Percentiles rank a stretch among this genome's conserved stretches.
Conservation (phyloP, 2,329 filamentous ascomycete genomes). For the Didymella glomerata region DNA sequence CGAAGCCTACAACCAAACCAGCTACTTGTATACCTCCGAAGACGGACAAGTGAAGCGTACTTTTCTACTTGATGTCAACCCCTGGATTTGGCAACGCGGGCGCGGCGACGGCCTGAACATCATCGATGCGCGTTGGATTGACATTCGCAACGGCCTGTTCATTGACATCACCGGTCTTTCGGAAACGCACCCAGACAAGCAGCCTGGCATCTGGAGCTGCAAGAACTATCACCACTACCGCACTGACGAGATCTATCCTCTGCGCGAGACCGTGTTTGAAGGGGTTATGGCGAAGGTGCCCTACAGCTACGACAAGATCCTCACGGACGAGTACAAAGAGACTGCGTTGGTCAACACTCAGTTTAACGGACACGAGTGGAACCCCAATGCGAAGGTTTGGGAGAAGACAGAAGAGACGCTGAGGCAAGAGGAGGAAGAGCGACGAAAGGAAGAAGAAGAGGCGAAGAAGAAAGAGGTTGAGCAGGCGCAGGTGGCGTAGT, state of each 20-base stretch:
- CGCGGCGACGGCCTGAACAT: slow-evolving; percentile 76
- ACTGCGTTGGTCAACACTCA: slow-evolving; percentile 68
- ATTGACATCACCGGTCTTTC: slow-evolving; percentile 83
- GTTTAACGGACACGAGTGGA: slow-evolving; percentile 69
- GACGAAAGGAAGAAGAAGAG: slow-evolving; percentile 25
- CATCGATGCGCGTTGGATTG: slow-evolving; percentile 86
- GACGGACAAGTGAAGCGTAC: slow-evolving; percentile 54
- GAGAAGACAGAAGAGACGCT: slow-evolving; percentile 52
- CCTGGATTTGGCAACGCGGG: slow-evolving; percentile 68
- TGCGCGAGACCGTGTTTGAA: slow-evolving; percentile 78
- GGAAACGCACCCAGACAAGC: slow-evolving; percentile 67
- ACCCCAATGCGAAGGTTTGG: slow-evolving; percentile 67
- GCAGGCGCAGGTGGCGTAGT: slow-evolving; percentile 30
- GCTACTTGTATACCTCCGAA: slow-evolving; percentile 55
- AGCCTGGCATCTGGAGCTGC: slow-evolving; percentile 76
- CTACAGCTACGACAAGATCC: slow-evolving; percentile 70
- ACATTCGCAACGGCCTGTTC: slow-evolving; percentile 77
- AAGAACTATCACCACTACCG: slow-evolving; percentile 81
- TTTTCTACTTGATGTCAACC: slow-evolving; percentile 82
- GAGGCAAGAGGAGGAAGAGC: slow-evolving; percentile 25
- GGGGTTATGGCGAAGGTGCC: slow-evolving; percentile 75
- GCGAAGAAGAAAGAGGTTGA: slow-evolving; percentile 14
- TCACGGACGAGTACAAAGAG: slow-evolving; percentile 71
- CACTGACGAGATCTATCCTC: slow-evolving; percentile 76
- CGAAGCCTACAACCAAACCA: slow-evolving; percentile 72